Evolutionary conservation across 2,329 filamentous ascomycete genomes (phyloP).

Genomic region (Penicillium occitanis): DNA sequence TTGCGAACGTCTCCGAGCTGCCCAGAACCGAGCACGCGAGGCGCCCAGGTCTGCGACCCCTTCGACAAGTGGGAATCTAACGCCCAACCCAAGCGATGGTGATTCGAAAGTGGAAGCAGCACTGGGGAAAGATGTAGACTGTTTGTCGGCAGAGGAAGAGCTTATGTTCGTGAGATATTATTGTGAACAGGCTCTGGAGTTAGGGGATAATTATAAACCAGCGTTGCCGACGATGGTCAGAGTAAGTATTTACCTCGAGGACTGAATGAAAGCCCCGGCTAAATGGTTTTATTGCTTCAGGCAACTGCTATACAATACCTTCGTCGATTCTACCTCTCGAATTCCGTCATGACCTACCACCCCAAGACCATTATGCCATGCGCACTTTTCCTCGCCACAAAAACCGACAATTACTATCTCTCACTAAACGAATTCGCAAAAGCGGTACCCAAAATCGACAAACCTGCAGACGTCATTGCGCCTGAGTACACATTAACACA

Average conservation of each 20-base stretch:
- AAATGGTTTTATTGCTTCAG: conserved; percentile 33
- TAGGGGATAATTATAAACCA: conserved; percentile 59
- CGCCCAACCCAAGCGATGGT: conserved; percentile 34
- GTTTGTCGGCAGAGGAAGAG: conserved; percentile 81
- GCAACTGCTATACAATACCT: conserved; percentile 87
- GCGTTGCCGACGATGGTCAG: conserved; percentile 60
- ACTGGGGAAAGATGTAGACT: conserved; percentile 61
- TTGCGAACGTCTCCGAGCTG: conserved; percentile 62
- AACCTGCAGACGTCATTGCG: conserved; percentile 77
- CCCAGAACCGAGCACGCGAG: conserved; percentile 52
- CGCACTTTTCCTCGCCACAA: conserved; percentile 87
- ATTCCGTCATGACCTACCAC: conserved; percentile 94
- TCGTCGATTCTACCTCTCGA: conserved; percentile 91
- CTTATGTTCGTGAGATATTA: conserved; percentile 78
- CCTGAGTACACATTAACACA: conserved; percentile 93
- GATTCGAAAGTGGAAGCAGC: conserved; percentile 34
- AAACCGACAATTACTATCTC: conserved; percentile 82
- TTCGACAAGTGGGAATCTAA: conserved; percentile 34
- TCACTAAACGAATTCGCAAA: conserved; percentile 66
- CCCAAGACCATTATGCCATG: conserved; percentile 86
- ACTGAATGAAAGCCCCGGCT: conserved; percentile 6
- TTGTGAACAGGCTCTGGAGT: conserved; percentile 59
- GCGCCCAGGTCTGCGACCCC: conserved; percentile 33
- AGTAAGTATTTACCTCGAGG: conserved; percentile 37
- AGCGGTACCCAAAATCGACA: conserved; percentile 68